Evolutionary conservation across 176 grass and related monocot species (phyloP).

Genomic region (Rhipidocladum racemiflorum): DNA sequence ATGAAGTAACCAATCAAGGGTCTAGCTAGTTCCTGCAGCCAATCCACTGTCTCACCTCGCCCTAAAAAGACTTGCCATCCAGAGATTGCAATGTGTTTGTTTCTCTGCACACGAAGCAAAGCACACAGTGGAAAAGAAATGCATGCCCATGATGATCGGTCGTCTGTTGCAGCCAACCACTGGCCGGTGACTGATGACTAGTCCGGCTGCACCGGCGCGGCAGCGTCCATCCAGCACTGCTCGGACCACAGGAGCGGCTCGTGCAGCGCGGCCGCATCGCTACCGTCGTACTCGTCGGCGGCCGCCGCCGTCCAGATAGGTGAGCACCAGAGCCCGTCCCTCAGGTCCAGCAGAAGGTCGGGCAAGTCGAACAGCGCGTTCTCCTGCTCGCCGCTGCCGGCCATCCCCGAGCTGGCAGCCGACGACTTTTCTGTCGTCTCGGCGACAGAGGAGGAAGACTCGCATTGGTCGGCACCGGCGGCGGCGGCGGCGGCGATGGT

Average conservation of each 20-base stretch:
- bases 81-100: background rate
- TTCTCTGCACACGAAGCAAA: slow-evolving; percentile 14
- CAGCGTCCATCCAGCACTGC: slow-evolving; percentile 29
- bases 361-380: slow-evolving; percentile 51
- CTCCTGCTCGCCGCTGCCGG: slow-evolving; percentile 18
- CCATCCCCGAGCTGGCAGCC: background rate
- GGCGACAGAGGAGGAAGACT: background rate
- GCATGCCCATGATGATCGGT: background rate
- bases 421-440: background rate
- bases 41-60: slow-evolving; percentile 5
- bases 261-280: slow-evolving; percentile 7
- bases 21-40: background rate
- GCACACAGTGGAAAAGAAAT: background rate
- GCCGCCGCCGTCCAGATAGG: slow-evolving; percentile 16
- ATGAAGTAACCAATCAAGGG: background rate
- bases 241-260: slow-evolving; percentile 45
- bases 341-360: slow-evolving; percentile 47
- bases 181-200: slow-evolving; percentile 5
- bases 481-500: slow-evolving; percentile 13
- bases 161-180: slow-evolving; percentile 20
- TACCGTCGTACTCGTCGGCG: slow-evolving; percentile 31
- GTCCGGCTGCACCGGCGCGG: slow-evolving; percentile 9
- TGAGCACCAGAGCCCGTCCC: slow-evolving; percentile 45
- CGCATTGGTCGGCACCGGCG: slow-evolving; percentile 2
- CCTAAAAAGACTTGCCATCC: slow-evolving; percentile 22